These are phyloP conservation scores for Neurospora intermedia DNA, from an alignment of 495 filamentous ascomycete genomes.

Conservation along the genomic window DNA sequence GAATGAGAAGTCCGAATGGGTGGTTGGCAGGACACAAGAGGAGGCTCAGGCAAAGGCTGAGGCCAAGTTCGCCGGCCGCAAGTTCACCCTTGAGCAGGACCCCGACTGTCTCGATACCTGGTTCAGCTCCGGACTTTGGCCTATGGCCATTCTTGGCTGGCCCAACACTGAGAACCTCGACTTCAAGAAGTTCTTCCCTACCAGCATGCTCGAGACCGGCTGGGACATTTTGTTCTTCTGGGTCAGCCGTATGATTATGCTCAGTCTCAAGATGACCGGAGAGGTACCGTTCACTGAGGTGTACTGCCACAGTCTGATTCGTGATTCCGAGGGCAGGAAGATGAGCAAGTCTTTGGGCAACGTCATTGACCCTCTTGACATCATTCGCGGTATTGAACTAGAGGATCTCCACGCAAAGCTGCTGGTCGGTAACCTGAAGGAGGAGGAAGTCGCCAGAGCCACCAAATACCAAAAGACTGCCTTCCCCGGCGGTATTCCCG, in stretches of 20 bases:
- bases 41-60: constrained; percentile 22
- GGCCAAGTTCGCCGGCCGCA: constrained; percentile 54
- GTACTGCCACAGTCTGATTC: constrained; percentile 63
- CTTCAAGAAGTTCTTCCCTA: constrained; percentile 61
- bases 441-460: constrained; percentile 61
- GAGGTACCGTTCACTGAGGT: constrained; percentile 70
- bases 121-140: constrained; percentile 76
- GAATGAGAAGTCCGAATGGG: constrained; percentile 46
- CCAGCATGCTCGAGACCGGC: constrained; percentile 65
- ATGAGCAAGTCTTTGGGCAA: constrained; percentile 83
- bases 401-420: constrained; percentile 61
- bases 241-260: constrained; percentile 77
- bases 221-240: constrained; percentile 86
- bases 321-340: constrained; percentile 70
- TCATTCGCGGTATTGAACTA: constrained; percentile 63
- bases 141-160: constrained; percentile 76
- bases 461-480: constrained; percentile 70
- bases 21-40: constrained; percentile 48
- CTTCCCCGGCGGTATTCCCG: constrained; percentile 75
- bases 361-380: constrained; percentile 72
- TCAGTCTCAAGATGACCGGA: constrained; percentile 65
- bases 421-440: constrained; percentile 56
- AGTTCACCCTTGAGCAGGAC: constrained; percentile 54
- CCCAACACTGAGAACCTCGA: constrained; percentile 53
- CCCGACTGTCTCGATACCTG: constrained; percentile 73